Evolutionary conservation across 495 filamentous ascomycete genomes (phyloP).

Genomic region (Podospora tetraspora): DNA sequence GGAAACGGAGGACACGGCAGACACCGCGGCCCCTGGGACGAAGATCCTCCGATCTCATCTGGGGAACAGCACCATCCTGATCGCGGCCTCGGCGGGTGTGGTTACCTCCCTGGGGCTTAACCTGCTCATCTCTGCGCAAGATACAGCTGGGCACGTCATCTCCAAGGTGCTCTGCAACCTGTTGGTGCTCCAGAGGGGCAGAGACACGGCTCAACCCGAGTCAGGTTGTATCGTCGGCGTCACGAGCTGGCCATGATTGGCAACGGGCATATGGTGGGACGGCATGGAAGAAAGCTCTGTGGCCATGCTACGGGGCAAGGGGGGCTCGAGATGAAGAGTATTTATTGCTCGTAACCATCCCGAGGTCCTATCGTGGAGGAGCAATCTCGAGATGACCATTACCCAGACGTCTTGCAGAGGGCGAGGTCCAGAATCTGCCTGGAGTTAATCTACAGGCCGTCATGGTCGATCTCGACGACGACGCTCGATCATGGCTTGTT

Average conservation of each 20-base stretch:
- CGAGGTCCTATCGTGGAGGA: constrained; percentile 15
- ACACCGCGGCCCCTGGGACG: neutral
- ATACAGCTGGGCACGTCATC: constrained; percentile 1
- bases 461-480: neutral
- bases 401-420: neutral
- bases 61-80: neutral
- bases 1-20: neutral
- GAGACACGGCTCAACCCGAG: constrained; percentile 31
- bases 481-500: neutral
- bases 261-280: constrained; percentile 10
- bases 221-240: constrained; percentile 26
- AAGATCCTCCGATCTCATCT: neutral
- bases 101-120: neutral
- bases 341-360: constrained; percentile 17
- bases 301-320: constrained; percentile 19
- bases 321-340: constrained; percentile 19
- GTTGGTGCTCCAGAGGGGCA: constrained; percentile 17
- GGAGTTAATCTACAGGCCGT: constrained; percentile 14
- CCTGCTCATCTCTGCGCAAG: neutral
- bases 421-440: constrained; percentile 5
- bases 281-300: constrained; percentile 8
- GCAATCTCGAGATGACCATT: constrained; percentile 16
- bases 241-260: constrained; percentile 26
- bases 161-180: constrained; percentile 10
- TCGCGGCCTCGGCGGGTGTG: neutral